Percentiles rank a stretch among this genome's conserved stretches.
Conservation (phyloP, 441 rosid genomes). For the Euphorbia schlechtendalii region DNA sequence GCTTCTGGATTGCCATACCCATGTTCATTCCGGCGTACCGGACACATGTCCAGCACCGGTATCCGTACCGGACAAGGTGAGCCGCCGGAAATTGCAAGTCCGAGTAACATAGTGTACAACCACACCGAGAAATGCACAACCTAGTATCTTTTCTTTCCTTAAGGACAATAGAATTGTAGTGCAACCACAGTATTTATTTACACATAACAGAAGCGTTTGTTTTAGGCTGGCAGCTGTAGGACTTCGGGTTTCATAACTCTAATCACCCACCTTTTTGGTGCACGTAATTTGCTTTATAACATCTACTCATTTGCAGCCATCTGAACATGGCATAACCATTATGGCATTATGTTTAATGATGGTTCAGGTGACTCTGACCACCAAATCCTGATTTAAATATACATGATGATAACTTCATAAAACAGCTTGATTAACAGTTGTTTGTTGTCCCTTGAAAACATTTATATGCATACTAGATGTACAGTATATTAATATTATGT, state of each 20-base stretch:
- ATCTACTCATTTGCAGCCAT: not conserved
- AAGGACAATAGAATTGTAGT: not conserved
- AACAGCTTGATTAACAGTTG: not conserved
- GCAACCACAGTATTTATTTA: not conserved
- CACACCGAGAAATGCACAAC: not conserved
- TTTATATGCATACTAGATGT: not conserved
- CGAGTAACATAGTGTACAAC: no score
- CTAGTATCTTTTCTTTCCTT: not conserved
- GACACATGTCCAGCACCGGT: no score
- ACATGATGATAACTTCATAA: constrained; percentile 4
- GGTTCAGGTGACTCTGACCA: no score
- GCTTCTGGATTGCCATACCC: no score
- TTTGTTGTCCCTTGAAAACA: not conserved
- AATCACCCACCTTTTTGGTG: not conserved
- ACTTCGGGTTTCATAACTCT: not conserved
- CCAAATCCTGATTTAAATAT: not conserved
- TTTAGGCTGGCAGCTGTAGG: not conserved
- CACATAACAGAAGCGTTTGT: not conserved
- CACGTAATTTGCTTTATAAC: no score
- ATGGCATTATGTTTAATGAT: not conserved
- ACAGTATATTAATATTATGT: not conserved
- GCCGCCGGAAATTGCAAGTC: no score
- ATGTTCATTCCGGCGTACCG: no score
- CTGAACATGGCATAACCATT: no score
- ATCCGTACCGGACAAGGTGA: no score